Conservation (phyloP, 78 protist genomes). For the Paulinella micropora region DNA sequence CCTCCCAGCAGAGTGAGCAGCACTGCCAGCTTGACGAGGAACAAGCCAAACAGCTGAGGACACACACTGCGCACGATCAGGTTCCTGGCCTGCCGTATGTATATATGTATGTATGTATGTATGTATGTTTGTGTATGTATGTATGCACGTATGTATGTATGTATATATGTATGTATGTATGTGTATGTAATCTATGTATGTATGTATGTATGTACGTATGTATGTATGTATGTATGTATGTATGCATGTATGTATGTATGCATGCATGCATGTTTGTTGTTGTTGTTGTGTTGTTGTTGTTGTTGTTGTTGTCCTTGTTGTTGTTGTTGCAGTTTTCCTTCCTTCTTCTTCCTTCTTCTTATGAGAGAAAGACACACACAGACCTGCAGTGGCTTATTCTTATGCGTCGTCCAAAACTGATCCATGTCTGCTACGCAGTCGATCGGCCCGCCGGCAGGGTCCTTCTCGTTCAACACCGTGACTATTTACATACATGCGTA, state of each 20-base stretch:
- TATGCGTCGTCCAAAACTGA: neutral
- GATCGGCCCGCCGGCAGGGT: too few species aligned
- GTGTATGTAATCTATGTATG: neutral
- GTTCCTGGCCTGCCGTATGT: slow-evolving; percentile 9
- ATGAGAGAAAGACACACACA: too few species aligned
- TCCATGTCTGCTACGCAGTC: too few species aligned
- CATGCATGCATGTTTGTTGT: neutral
- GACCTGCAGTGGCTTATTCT: neutral
- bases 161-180: neutral
- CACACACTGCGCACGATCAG: neutral
- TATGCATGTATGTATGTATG: neutral
- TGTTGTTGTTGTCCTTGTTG: too few species aligned
- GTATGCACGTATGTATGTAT: neutral
- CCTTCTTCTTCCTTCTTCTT: too few species aligned
- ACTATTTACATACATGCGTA: too few species aligned
- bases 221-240: neutral
- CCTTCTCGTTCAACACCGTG: too few species aligned
- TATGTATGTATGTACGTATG: neutral
- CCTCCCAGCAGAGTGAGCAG: slow-evolving; percentile 76
- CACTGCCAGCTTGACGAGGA: slow-evolving; percentile 67
- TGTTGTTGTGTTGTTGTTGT: too few species aligned
- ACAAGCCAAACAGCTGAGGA: slow-evolving; percentile 33
- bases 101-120: neutral
- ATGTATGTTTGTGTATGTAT: neutral
- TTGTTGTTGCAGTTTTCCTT: too few species aligned